These are phyloP conservation scores for Protomyces macrosporus DNA, from an alignment of 1,139 yeast genomes.

Conservation along the genomic window DNA sequence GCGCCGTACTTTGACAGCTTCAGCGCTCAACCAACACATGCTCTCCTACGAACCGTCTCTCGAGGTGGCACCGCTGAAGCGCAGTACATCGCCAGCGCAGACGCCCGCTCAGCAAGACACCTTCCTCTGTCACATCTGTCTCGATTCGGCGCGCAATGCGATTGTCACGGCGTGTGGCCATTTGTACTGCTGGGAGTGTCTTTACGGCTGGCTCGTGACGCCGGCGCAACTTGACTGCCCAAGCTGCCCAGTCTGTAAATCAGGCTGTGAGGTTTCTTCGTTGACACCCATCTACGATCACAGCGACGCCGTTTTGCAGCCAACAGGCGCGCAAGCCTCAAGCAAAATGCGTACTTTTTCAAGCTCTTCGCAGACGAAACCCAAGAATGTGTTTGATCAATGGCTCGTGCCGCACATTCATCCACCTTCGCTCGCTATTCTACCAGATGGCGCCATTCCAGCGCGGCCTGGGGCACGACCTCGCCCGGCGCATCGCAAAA, in stretches of 20 bases:
- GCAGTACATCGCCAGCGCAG: neutral
- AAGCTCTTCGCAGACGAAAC: conserved; percentile 7
- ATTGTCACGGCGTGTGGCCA: conserved; percentile 26
- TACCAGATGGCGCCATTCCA: conserved; percentile 6
- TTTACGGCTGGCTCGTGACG: conserved; percentile 18
- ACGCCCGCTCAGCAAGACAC: neutral
- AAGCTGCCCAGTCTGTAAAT: conserved; percentile 24
- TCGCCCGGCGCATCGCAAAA: neutral
- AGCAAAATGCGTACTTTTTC: conserved; percentile 12
- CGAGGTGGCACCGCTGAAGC: neutral
- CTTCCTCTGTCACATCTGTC: conserved; percentile 18
- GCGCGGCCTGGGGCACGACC: conserved; percentile 16
- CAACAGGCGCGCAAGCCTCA: neutral
- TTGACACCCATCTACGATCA: conserved; percentile 26
- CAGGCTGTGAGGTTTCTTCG: conserved; percentile 23
- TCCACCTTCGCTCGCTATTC: conserved; percentile 14
- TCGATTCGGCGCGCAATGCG: conserved; percentile 20
- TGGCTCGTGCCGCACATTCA: conserved; percentile 24
- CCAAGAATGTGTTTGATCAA: conserved; percentile 22
- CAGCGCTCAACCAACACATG: neutral
- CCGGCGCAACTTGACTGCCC: conserved; percentile 17
- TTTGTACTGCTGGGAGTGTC: conserved; percentile 25
- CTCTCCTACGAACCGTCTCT: neutral
- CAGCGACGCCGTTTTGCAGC: neutral
- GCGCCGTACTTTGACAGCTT: neutral